Conservation (phyloP, 768 basidiomycete genomes). For the Xerocomus brunneocitrinus region DNA sequence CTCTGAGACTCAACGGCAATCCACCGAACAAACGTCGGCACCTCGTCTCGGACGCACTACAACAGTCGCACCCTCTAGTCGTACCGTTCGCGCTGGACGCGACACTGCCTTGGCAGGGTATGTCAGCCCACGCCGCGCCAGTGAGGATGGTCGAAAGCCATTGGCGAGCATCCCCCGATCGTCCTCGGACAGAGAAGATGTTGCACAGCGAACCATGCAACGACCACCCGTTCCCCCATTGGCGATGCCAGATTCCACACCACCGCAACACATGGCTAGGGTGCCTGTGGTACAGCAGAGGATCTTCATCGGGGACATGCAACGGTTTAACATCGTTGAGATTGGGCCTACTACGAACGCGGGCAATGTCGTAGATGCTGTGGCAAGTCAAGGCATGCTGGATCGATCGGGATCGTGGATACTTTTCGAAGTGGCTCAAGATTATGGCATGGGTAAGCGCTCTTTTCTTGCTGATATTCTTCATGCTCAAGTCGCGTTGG, state of each 20-base stretch:
- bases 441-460: constrained; percentile 84
- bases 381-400: constrained; percentile 64
- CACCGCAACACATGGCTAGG: constrained; percentile 27
- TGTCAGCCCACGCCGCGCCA: constrained; percentile 22
- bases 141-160: constrained; percentile 26
- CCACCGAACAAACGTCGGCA: constrained; percentile 26
- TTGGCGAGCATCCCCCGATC: constrained; percentile 17
- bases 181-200: constrained; percentile 23
- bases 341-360: constrained; percentile 64
- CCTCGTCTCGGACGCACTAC: constrained; percentile 34
- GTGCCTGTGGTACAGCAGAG: constrained; percentile 53
- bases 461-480: background rate
- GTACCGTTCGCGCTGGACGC: constrained; percentile 13
- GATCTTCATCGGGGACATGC: constrained; percentile 73
- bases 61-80: constrained; percentile 25
- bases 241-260: constrained; percentile 32
- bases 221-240: constrained; percentile 38
- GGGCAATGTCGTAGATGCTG: constrained; percentile 62
- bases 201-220: constrained; percentile 23
- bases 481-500: constrained; percentile 7
- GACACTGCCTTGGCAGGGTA: constrained; percentile 9
- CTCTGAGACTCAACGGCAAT: constrained; percentile 33
- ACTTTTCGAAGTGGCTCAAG: constrained; percentile 84
- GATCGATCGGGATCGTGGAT: constrained; percentile 75
- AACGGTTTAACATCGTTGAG: constrained; percentile 71